These are phyloP conservation scores for Aureobasidium sp. DNA, from an alignment of 2,329 filamentous ascomycete genomes.

Conservation along the genomic window DNA sequence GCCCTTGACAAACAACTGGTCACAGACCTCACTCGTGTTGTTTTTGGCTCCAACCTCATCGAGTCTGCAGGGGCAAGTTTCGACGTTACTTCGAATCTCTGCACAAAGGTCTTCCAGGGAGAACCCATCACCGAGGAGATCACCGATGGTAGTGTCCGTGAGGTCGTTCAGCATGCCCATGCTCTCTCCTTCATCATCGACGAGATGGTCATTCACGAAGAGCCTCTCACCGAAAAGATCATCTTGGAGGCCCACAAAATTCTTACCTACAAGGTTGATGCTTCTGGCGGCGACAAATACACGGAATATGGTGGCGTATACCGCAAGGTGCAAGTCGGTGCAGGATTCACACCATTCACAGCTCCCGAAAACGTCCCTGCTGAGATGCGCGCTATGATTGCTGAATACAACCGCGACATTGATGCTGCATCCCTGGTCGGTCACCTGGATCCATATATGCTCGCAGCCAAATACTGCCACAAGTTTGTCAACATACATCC, in stretches of 20 bases:
- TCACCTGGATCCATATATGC: neutral
- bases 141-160: neutral
- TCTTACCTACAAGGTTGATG: neutral
- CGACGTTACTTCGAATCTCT: neutral
- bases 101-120: neutral
- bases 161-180: neutral
- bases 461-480: neutral
- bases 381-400: neutral
- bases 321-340: neutral
- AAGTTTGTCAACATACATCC: slow-evolving; percentile 18
- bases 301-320: neutral
- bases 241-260: slow-evolving; percentile 2
- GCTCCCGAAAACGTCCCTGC: neutral
- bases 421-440: neutral
- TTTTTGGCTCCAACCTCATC: slow-evolving; percentile 3
- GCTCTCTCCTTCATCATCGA: slow-evolving; percentile 2
- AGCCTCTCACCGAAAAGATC: neutral
- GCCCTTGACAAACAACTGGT: neutral
- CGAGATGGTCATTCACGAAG: neutral
- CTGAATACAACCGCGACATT: neutral
- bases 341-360: neutral
- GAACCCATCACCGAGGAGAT: neutral
- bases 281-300: neutral
- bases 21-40: neutral
- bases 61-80: neutral